Conservation (phyloP, 2,329 filamentous ascomycete species). For the Elsinoe arachidis region DNA sequence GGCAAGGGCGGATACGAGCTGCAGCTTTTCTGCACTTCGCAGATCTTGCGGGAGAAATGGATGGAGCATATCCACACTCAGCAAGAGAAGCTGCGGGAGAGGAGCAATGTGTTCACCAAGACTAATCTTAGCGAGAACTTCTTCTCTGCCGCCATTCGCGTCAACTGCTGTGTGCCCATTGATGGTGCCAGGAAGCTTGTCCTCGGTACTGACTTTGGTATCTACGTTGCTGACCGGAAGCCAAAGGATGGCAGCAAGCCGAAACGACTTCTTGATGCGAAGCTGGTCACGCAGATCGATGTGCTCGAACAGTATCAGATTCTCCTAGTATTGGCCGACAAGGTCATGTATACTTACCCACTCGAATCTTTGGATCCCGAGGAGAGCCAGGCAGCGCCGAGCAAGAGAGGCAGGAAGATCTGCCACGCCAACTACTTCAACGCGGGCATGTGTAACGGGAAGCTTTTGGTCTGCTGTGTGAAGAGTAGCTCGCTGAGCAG, state of each 20-base stretch:
- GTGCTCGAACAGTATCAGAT: slow-evolving; percentile 92
- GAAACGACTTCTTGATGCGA: slow-evolving; percentile 74
- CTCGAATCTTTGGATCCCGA: slow-evolving; percentile 77
- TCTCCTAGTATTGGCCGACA: slow-evolving; percentile 83
- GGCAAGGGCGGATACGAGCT: slow-evolving; percentile 93
- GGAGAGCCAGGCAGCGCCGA: slow-evolving; percentile 62
- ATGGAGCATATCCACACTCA: slow-evolving; percentile 90
- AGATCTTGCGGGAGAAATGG: slow-evolving; percentile 87
- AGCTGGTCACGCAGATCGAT: slow-evolving; percentile 87
- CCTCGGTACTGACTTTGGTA: slow-evolving; percentile 87
- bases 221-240: slow-evolving; percentile 86
- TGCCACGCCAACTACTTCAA: slow-evolving; percentile 99
- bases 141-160: slow-evolving; percentile 78
- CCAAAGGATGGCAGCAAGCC: slow-evolving; percentile 71
- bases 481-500: slow-evolving; percentile 89
- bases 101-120: slow-evolving; percentile 62
- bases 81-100: slow-evolving; percentile 73
- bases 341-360: slow-evolving; percentile 82
- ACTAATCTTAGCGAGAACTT: slow-evolving; percentile 71
- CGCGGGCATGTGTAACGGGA: slow-evolving; percentile 84
- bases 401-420: slow-evolving; percentile 89
- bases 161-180: slow-evolving; percentile 91
- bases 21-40: slow-evolving; percentile 78
- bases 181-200: slow-evolving; percentile 93
- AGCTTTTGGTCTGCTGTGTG: slow-evolving; percentile 91